Evolutionary conservation across 495 filamentous ascomycete species (phyloP).

Genomic region (Parmelia sp.): DNA sequence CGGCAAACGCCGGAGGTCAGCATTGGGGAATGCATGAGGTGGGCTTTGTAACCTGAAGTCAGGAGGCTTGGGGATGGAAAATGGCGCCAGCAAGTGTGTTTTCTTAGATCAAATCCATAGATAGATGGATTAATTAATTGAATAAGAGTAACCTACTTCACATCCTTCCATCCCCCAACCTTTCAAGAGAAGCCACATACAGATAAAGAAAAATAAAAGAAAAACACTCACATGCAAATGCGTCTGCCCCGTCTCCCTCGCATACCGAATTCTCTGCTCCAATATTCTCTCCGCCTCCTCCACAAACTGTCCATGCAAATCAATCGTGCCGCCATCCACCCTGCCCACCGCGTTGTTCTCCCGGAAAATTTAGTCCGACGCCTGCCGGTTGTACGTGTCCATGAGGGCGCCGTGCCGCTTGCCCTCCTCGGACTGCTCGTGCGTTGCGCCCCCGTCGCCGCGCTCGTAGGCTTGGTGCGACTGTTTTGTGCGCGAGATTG

Average conservation of each 20-base stretch:
- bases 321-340: slow-evolving; percentile 74
- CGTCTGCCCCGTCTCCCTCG: slow-evolving; percentile 59
- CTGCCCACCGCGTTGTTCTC: slow-evolving; percentile 75
- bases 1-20: no score
- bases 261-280: slow-evolving; percentile 71
- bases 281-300: slow-evolving; percentile 90
- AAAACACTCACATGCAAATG: slow-evolving; percentile 64
- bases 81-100: no score
- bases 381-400: slow-evolving; percentile 79
- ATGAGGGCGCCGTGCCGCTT: slow-evolving; percentile 73
- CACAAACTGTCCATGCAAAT: slow-evolving; percentile 89
- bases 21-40: no score
- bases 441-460: slow-evolving; percentile 73
- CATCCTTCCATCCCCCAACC: neutral
- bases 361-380: slow-evolving; percentile 87
- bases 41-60: no score
- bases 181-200: no score
- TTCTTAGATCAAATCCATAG: no score
- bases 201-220: no score
- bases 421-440: slow-evolving; percentile 73
- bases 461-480: slow-evolving; percentile 71
- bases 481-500: no score
- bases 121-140: no score
- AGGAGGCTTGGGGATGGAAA: no score
- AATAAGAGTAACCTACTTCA: no score